These are phyloP conservation scores for Pseudocercospora eumusae DNA, from an alignment of 2,329 filamentous ascomycete species.

Conservation along the genomic window DNA sequence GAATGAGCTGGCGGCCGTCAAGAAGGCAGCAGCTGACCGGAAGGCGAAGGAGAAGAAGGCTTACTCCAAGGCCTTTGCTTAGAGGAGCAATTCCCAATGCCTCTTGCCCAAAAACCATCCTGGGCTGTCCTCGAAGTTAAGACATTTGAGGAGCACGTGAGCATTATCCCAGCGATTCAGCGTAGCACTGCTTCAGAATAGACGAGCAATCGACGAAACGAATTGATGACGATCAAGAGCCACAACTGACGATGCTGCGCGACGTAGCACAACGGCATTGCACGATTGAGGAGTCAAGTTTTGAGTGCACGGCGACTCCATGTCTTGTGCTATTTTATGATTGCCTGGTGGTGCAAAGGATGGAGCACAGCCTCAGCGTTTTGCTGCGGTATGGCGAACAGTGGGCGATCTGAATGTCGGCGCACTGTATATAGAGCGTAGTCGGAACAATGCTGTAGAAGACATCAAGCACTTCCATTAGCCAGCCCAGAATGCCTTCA, in stretches of 20 bases:
- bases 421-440: not conserved
- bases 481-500: not conserved
- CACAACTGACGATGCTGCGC: not conserved
- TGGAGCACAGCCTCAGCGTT: slow-evolving; percentile 12
- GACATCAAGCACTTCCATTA: not conserved
- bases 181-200: slow-evolving; percentile 14
- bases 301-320: not conserved
- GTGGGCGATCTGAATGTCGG: not conserved
- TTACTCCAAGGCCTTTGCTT: slow-evolving; percentile 84
- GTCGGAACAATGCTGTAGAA: not conserved
- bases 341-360: slow-evolving; percentile 17
- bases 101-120: not conserved
- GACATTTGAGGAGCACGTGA: not conserved
- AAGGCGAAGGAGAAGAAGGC: slow-evolving; percentile 87
- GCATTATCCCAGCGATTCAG: slow-evolving; percentile 8
- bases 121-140: not conserved
- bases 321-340: slow-evolving; percentile 7
- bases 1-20: slow-evolving; percentile 75
- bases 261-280: slow-evolving; percentile 3
- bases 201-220: slow-evolving; percentile 12
- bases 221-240: not conserved
- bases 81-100: not conserved
- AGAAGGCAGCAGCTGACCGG: slow-evolving; percentile 71
- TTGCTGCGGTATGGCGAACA: not conserved
- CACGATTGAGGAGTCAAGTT: not conserved